Evolutionary conservation across 2,329 filamentous ascomycete genomes (phyloP), one percentile per base, ranked within the genome.

Genomic region (Whalleya microplaca): DNA sequence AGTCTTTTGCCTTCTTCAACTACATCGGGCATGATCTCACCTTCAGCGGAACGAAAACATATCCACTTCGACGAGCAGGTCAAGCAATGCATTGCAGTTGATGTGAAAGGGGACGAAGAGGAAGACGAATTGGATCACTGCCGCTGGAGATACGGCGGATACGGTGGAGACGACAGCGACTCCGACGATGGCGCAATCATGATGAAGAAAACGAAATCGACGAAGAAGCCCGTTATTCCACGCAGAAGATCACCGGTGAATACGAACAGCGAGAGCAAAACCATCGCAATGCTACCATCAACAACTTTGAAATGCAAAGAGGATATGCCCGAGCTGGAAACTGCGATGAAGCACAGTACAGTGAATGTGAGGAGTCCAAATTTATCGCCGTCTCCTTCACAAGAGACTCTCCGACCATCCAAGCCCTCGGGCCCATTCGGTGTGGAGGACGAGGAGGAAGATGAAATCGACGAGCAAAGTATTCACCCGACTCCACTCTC

Each of bases 1-100:
- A 89, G 85, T 62, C 81, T 88, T 48, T 82, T 85, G 5, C 84
- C 86, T 37, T 91, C 88, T 1, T 80, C 81, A 10, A 81, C 85
- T 7, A 89, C 90, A 0, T 96, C 92, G 0, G 90, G 89, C n/a
- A 63, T 84, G 14, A 66, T 79, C 73, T 80, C 87, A 70, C 74
- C 92, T 56, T 75, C 84, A 77, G 74, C 84, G 7, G 88, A 89
- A 67, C 84, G 86, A 68, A 92, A 88, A 58, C 94, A 96, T 71
- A 98, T 99, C 63, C 91, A 96, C 69, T 99, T 99, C 73, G 95
- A 97, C 70, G 91, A 97, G 70, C 90, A 94, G 75, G 95, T 99
- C 2, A 88, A 93, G 71, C 94, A 98, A 72, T 97, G 93, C 72
- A 97, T 97, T 63, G 95, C 95, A 7, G 85, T 99, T 29, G 93